These are phyloP conservation scores for Penicillium odoratum DNA, from an alignment of 495 filamentous ascomycete species.

Conservation along the genomic window DNA sequence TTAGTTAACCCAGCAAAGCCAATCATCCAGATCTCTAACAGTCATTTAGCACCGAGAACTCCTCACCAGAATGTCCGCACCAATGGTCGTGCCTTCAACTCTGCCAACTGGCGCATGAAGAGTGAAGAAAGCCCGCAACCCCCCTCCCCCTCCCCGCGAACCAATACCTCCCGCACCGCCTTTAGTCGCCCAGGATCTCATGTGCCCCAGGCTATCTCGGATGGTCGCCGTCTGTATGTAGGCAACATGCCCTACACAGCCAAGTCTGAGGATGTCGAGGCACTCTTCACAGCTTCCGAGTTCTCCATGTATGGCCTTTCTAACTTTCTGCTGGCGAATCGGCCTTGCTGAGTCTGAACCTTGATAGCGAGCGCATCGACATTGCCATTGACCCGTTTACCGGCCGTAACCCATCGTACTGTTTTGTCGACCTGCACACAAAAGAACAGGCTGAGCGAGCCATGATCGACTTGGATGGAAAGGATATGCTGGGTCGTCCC, in stretches of 20 bases:
- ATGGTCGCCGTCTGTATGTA: slow-evolving; percentile 57
- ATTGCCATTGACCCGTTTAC: slow-evolving; percentile 68
- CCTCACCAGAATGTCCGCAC: slow-evolving; percentile 43
- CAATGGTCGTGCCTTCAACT: slow-evolving; percentile 48
- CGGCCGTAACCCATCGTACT: slow-evolving; percentile 69
- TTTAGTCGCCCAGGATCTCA: slow-evolving; percentile 39
- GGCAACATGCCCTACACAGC: slow-evolving; percentile 68
- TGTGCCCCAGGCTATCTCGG: slow-evolving; percentile 42
- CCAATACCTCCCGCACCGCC: slow-evolving; percentile 37
- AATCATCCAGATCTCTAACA: slow-evolving; percentile 3
- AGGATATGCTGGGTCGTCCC: slow-evolving; percentile 51
- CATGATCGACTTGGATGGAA: slow-evolving; percentile 55
- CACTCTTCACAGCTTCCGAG: slow-evolving; percentile 49
- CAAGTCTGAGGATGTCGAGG: slow-evolving; percentile 60
- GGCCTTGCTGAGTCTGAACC: slow-evolving; percentile 26
- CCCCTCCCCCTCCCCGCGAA: slow-evolving; percentile 32
- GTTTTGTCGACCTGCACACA: slow-evolving; percentile 63
- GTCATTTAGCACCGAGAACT: slow-evolving; percentile 36
- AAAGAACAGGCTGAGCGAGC: slow-evolving; percentile 57
- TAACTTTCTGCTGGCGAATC: neutral
- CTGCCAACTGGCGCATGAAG: slow-evolving; percentile 49
- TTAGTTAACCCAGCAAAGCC: slow-evolving; percentile 20
- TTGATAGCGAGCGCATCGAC: slow-evolving; percentile 57
- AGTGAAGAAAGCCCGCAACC: slow-evolving; percentile 33
- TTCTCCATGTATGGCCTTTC: slow-evolving; percentile 42